A percentile compares a stretch with the other conserved stretches of the same genome.
These are phyloP conservation scores for Sporormia fimetaria DNA, from an alignment of 495 filamentous ascomycete genomes.

Conservation along the genomic window DNA sequence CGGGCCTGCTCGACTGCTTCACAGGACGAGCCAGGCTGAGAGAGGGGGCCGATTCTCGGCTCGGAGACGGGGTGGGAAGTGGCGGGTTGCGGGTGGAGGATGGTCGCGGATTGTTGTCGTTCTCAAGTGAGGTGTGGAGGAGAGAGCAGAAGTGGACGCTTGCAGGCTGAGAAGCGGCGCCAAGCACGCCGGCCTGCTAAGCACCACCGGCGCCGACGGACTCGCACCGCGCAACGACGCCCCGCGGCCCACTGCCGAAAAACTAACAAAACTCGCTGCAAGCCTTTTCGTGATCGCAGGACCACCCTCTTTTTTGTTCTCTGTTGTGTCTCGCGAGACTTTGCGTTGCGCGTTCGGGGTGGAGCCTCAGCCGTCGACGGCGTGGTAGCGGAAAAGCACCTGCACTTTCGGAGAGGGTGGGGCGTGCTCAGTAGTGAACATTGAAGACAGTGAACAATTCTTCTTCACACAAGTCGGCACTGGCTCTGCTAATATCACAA, in stretches of 20 bases:
- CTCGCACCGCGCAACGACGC: too few relatives aligned
- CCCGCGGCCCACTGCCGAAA: too few relatives aligned
- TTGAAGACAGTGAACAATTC: background rate
- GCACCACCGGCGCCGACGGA: too few relatives aligned
- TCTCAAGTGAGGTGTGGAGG: background rate
- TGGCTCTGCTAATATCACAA: too few relatives aligned
- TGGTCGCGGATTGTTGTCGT: constrained; percentile 6
- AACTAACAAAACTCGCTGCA: too few relatives aligned
- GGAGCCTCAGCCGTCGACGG: too few relatives aligned
- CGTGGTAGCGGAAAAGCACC: background rate
- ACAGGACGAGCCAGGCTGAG: constrained; percentile 34
- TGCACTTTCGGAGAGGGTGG: background rate
- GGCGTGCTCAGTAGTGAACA: background rate
- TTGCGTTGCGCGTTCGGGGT: too few relatives aligned
- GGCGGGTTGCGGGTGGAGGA: constrained; percentile 12
- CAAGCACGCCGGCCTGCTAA: too few relatives aligned
- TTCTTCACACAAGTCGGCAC: background rate
- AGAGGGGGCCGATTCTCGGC: constrained; percentile 20
- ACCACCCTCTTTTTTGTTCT: too few relatives aligned
- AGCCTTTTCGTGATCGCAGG: too few relatives aligned
- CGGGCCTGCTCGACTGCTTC: constrained; percentile 21
- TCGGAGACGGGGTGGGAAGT: constrained; percentile 20
- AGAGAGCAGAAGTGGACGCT: background rate
- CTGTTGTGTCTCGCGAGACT: too few relatives aligned
- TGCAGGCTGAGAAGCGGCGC: too few relatives aligned